phyloP scores from a whole-genome alignment of 331 rosid species.

The Pyracantha coccinea region DNA sequence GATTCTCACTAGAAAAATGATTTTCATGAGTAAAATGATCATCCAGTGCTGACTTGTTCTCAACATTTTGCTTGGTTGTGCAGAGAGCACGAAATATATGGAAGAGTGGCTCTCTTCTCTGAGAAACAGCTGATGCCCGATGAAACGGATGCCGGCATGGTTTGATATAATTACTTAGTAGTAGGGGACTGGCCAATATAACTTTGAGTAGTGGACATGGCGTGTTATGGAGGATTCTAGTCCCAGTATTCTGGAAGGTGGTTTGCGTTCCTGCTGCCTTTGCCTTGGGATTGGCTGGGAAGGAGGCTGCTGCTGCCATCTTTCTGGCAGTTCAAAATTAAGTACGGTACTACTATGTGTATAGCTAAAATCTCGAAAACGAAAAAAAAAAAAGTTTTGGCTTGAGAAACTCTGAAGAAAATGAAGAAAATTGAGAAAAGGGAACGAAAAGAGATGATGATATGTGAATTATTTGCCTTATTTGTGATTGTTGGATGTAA shows the following conservation, averaged over 20 bases:
- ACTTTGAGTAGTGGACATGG: conserved; percentile 26
- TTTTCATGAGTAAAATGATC: background rate
- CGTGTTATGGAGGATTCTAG: conserved; percentile 23
- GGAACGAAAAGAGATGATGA: background rate
- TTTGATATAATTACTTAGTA: conserved; percentile 15
- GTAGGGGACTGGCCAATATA: conserved; percentile 28
- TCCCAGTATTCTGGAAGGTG: conserved; percentile 7
- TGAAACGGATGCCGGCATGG: background rate
- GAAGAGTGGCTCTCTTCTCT: conserved; percentile 81
- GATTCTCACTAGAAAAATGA: background rate
- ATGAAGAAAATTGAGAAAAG: background rate
- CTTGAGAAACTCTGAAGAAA: conserved; percentile 1
- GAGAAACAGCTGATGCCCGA: conserved; percentile 40
- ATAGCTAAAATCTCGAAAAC: background rate
- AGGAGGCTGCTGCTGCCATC: conserved; percentile 5
- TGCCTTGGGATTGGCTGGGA: conserved; percentile 12
- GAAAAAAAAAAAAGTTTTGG: background rate
- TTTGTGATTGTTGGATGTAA: conserved; percentile 49
- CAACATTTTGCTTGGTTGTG: conserved; percentile 21
- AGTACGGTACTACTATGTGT: background rate
- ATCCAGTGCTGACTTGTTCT: background rate
- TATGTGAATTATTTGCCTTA: conserved; percentile 22
- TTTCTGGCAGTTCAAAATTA: background rate
- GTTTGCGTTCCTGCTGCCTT: conserved; percentile 7
- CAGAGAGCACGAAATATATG: conserved; percentile 79